A percentile compares a stretch with the other conserved stretches of the same genome.
phyloP scores from a whole-genome alignment of 108 stramenopile species.

The Fragilaria crotonensis region DNA sequence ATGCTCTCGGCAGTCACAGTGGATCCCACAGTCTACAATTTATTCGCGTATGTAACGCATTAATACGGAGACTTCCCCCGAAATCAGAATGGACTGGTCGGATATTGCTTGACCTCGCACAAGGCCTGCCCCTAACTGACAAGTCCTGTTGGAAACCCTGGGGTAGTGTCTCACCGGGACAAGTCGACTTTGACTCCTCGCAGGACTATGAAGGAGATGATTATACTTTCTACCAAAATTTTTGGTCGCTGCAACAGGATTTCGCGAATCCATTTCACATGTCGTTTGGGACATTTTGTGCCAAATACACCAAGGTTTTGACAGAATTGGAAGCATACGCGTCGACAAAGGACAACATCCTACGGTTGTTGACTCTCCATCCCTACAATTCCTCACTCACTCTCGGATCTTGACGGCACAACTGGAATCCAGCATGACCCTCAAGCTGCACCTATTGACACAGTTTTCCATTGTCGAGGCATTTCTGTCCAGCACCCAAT shows the following conservation, averaged over 20 bases:
- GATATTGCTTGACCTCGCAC: slow-evolving; percentile 43
- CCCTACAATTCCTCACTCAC: slow-evolving; percentile 49
- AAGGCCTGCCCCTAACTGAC: slow-evolving; percentile 66
- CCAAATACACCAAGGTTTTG: slow-evolving; percentile 26
- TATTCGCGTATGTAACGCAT: slow-evolving; percentile 51
- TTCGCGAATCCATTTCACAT: slow-evolving; percentile 59
- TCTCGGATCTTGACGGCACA: slow-evolving; percentile 52
- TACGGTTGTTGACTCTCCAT: slow-evolving; percentile 3
- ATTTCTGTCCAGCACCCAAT: slow-evolving; percentile 43
- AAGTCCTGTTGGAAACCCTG: slow-evolving; percentile 61
- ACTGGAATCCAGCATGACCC: slow-evolving; percentile 42
- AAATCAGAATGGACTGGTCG: slow-evolving; percentile 57
- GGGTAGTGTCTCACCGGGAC: slow-evolving; percentile 48
- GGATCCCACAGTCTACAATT: slow-evolving; percentile 30
- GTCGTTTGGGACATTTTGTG: slow-evolving; percentile 37
- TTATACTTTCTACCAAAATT: slow-evolving; percentile 60
- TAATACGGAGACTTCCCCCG: slow-evolving; percentile 27
- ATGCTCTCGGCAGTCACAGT: slow-evolving; percentile 26
- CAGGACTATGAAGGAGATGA: slow-evolving; percentile 13
- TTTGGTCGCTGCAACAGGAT: slow-evolving; percentile 74
- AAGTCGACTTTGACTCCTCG: slow-evolving; percentile 12
- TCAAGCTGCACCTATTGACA: slow-evolving; percentile 50
- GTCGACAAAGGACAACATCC: background rate
- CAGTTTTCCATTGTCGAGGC: slow-evolving; percentile 62
- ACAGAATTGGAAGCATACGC: background rate